Percentiles rank a stretch among this genome's conserved stretches.
phyloP scores from a whole-genome alignment of 176 grass and related monocot species.

The Musa schizocarpa region DNA sequence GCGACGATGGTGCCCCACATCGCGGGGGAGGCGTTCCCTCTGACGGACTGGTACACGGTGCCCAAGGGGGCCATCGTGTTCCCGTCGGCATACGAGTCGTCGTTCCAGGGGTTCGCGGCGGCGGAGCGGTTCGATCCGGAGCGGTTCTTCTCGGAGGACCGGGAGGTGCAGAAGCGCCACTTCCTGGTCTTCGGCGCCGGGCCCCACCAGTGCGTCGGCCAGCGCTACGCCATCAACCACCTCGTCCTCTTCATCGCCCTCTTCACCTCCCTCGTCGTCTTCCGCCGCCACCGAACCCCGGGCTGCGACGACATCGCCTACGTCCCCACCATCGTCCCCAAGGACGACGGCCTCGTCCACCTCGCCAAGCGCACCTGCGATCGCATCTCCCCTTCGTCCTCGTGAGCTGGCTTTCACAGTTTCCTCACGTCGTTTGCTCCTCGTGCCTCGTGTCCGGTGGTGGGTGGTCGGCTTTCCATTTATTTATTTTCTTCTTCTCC shows the following conservation, averaged over 20 bases:
- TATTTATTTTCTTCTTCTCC: too few species aligned
- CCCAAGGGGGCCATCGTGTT: conserved; percentile 87
- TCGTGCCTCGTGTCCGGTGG: too few species aligned
- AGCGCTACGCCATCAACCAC: conserved; percentile 89
- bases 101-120: conserved; percentile 65
- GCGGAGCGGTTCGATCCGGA: conserved; percentile 69
- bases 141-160: conserved; percentile 62
- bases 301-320: conserved; percentile 57
- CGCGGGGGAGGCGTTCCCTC: conserved; percentile 53
- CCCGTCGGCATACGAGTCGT: conserved; percentile 69
- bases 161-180: conserved; percentile 47
- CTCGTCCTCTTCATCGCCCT: conserved; percentile 74
- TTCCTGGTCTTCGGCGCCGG: conserved; percentile 84
- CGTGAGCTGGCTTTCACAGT: too few species aligned
- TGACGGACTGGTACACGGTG: conserved; percentile 85
- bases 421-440: too few species aligned
- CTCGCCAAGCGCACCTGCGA: conserved; percentile 34
- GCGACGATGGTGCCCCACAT: conserved; percentile 84
- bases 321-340: conserved; percentile 74
- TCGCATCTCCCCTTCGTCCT: neutral
- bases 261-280: conserved; percentile 53
- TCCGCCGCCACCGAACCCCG: conserved; percentile 37
- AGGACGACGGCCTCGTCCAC: conserved; percentile 48
- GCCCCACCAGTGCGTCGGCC: conserved; percentile 78
- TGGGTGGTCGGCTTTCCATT: too few species aligned